Conservation (phyloP, 371 early-diverging fungal species). For the Mucor saturninus region DNA sequence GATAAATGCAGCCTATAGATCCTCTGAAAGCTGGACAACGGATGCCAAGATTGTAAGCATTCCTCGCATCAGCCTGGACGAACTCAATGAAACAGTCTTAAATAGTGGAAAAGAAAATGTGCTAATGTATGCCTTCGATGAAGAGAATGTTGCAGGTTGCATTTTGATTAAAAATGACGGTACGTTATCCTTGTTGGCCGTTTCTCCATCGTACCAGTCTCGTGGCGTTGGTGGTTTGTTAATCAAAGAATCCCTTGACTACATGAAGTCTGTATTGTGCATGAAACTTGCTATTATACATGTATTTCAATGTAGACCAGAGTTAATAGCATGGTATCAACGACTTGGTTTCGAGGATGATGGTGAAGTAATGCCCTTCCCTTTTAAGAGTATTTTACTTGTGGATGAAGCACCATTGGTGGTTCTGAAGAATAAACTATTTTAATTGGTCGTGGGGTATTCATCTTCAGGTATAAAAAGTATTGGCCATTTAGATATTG, state of each 20-base stretch:
- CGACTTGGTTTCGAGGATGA: slow-evolving; percentile 53
- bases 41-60: slow-evolving; percentile 17
- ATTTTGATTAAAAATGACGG: slow-evolving; percentile 33
- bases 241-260: slow-evolving; percentile 38
- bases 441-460: slow-evolving; percentile 11
- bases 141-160: slow-evolving; percentile 34
- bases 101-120: slow-evolving; percentile 9
- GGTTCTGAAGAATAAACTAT: slow-evolving; percentile 1
- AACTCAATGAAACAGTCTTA: slow-evolving; percentile 7
- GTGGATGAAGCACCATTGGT: slow-evolving; percentile 17
- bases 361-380: slow-evolving; percentile 42
- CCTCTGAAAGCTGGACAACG: slow-evolving; percentile 29
- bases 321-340: slow-evolving; percentile 53
- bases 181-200: slow-evolving; percentile 49
- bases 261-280: slow-evolving; percentile 40
- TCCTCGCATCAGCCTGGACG: slow-evolving; percentile 12
- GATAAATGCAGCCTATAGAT: slow-evolving; percentile 27
- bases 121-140: slow-evolving; percentile 23
- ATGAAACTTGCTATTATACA: slow-evolving; percentile 35
- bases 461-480: not conserved
- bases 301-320: slow-evolving; percentile 43
- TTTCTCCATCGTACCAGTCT: slow-evolving; percentile 54
- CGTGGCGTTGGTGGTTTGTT: slow-evolving; percentile 57
- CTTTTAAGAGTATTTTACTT: not conserved
- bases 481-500: not conserved